phyloP scores from a whole-genome alignment of 768 basidiomycete genomes.

The Boletus reticuloceps region DNA sequence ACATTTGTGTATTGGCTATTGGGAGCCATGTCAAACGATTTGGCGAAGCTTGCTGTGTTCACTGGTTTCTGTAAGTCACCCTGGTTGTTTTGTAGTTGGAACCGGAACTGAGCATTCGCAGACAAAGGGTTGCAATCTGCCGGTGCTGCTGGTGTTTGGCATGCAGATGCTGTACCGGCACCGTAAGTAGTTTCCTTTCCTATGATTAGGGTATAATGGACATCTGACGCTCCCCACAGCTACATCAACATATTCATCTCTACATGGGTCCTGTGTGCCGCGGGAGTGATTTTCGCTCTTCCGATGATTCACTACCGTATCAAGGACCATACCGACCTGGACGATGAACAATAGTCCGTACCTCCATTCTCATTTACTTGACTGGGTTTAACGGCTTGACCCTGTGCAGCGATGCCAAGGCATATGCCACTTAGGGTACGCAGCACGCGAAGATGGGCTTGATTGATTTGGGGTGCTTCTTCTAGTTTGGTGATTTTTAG shows the following conservation, averaged over 20 bases:
- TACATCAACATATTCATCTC: conserved; percentile 74
- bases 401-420: conserved; percentile 12
- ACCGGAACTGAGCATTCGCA: conserved; percentile 17
- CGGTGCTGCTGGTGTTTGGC: conserved; percentile 71
- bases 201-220: neutral
- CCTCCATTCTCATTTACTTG: neutral
- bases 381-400: neutral
- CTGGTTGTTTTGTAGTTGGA: neutral
- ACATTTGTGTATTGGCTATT: conserved; percentile 80
- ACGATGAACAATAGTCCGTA: conserved; percentile 50
- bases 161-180: conserved; percentile 56
- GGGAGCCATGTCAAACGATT: conserved; percentile 84
- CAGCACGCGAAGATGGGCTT: neutral
- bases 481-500: neutral
- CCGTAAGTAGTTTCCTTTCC: conserved; percentile 47
- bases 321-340: conserved; percentile 53
- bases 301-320: conserved; percentile 76
- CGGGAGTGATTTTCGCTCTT: conserved; percentile 61
- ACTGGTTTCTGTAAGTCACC: conserved; percentile 70
- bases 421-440: neutral
- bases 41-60: conserved; percentile 75
- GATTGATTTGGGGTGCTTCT: neutral
- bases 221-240: conserved; percentile 17
- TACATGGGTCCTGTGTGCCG: conserved; percentile 69
- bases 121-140: conserved; percentile 79